A percentile compares a stretch with the other conserved stretches of the same genome.
phyloP scores from a whole-genome alignment of 257 asterid species.

The Gynochthodes officinalis region DNA sequence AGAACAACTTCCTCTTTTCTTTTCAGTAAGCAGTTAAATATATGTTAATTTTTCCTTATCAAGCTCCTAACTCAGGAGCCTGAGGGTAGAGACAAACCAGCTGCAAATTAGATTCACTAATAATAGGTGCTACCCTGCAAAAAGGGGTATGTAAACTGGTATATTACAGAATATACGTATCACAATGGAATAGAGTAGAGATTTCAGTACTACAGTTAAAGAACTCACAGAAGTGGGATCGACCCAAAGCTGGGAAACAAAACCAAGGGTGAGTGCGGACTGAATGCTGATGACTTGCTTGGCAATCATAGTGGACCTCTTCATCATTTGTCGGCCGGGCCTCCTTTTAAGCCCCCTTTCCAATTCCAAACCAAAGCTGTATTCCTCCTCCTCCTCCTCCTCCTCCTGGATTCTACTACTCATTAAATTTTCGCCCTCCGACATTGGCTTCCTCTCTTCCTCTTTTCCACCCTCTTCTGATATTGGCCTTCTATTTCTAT shows the following conservation, averaged over 20 bases:
- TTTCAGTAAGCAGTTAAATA: too few relatives aligned
- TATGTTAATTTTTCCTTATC: too few relatives aligned
- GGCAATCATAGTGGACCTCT: constrained; percentile 56
- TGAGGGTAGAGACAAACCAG: too few relatives aligned
- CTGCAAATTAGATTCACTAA: too few relatives aligned
- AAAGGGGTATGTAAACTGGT: too few relatives aligned
- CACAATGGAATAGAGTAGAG: too few relatives aligned
- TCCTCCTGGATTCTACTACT: neutral
- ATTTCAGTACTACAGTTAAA: too few relatives aligned
- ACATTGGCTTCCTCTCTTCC: neutral
- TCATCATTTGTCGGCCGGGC: constrained; percentile 39
- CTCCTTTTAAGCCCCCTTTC: constrained; percentile 5
- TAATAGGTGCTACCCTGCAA: too few relatives aligned
- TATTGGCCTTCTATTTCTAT: neutral
- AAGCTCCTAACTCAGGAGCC: too few relatives aligned
- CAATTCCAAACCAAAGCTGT: constrained; percentile 7
- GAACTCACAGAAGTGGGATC: constrained; percentile 54
- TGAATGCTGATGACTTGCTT: constrained; percentile 69
- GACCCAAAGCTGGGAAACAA: constrained; percentile 72
- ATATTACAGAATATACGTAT: too few relatives aligned
- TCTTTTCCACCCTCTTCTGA: neutral
- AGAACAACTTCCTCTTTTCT: too few relatives aligned
- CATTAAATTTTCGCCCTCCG: too few relatives aligned
- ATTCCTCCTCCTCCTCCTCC: constrained; percentile 18
- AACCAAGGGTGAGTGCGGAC: constrained; percentile 61